These are phyloP conservation scores for Xylaria sp. DNA, from an alignment of 2,329 filamentous ascomycete species.

Conservation along the genomic window DNA sequence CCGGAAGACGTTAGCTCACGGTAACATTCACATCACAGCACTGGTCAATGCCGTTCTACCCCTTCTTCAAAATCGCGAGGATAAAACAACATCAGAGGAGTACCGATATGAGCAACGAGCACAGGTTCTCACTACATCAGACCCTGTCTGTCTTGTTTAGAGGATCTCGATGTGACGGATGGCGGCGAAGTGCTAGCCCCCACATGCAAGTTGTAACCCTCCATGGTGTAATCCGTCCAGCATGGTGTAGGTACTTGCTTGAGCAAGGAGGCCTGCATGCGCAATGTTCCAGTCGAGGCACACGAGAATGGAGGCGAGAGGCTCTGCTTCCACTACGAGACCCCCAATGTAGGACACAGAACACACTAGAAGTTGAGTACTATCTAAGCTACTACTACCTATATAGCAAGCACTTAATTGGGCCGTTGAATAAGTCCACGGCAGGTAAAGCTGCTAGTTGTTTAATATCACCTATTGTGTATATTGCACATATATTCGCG, in stretches of 20 bases:
- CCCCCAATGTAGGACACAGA: not conserved
- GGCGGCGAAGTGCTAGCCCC: slow-evolving; percentile 18
- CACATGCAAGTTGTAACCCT: slow-evolving; percentile 27
- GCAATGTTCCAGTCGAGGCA: slow-evolving; percentile 19
- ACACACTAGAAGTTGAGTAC: slow-evolving; percentile 1
- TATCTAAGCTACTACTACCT: not conserved
- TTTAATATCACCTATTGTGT: not conserved
- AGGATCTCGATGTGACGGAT: slow-evolving; percentile 28
- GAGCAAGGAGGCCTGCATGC: slow-evolving; percentile 21
- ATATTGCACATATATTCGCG: not conserved
- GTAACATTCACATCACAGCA: not conserved
- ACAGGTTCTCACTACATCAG: not conserved
- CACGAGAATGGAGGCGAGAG: slow-evolving; percentile 30
- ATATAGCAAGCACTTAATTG: slow-evolving; percentile 5
- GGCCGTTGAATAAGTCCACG: not conserved
- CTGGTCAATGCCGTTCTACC: not conserved
- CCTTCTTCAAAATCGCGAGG: not conserved
- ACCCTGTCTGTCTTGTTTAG: not conserved
- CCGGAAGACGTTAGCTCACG: not conserved
- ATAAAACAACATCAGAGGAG: not conserved
- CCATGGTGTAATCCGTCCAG: slow-evolving; percentile 13
- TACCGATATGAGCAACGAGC: not conserved
- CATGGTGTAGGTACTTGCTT: slow-evolving; percentile 6
- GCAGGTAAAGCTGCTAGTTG: slow-evolving; percentile 5
- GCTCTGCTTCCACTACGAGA: slow-evolving; percentile 32